phyloP scores from a whole-genome alignment of 441 rosid species.

The Arabidopsis lyrata region DNA sequence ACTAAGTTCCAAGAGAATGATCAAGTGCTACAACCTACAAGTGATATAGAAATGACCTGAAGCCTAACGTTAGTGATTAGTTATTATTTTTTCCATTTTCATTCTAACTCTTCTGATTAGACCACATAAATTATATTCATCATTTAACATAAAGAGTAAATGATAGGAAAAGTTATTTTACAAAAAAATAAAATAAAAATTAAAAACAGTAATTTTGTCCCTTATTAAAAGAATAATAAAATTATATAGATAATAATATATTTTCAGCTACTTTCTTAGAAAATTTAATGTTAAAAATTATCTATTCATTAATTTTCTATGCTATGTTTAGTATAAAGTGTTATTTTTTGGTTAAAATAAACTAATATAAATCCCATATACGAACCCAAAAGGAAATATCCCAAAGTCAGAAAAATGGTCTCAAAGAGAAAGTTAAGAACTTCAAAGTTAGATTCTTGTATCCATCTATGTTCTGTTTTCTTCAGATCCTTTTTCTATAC shows the following conservation, averaged over 20 bases:
- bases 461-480: constrained; percentile 42
- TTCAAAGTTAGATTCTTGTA: constrained; percentile 42
- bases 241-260: too few species aligned
- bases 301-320: not conserved
- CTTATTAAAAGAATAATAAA: too few species aligned
- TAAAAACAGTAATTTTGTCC: too few species aligned
- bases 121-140: not conserved
- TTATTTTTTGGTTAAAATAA: not conserved
- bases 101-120: not conserved
- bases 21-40: not conserved
- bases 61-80: not conserved
- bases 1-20: not conserved
- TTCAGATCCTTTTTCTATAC: constrained; percentile 44
- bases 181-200: too few species aligned
- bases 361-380: not conserved
- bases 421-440: constrained; percentile 56
- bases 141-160: not conserved
- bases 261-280: too few species aligned
- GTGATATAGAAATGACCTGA: constrained; percentile 11
- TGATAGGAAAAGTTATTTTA: too few species aligned
- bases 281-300: too few species aligned
- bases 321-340: not conserved
- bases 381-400: not conserved
- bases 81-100: not conserved
- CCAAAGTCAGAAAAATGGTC: constrained; percentile 33